These are phyloP conservation scores for Aristolochia contorta DNA, from an alignment of 164 flowering plant species.

Conservation along the genomic window DNA sequence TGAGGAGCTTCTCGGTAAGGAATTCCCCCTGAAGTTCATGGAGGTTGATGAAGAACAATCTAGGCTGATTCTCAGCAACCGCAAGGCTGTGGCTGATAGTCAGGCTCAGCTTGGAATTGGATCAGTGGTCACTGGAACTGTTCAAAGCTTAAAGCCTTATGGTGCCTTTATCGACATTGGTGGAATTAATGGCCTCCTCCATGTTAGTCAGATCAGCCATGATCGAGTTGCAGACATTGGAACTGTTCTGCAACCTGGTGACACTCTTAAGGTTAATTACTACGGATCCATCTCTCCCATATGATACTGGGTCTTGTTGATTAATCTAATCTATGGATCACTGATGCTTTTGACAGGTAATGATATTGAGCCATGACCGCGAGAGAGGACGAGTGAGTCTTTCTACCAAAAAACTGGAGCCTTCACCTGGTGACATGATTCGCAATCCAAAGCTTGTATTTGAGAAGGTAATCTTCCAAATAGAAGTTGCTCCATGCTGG, in stretches of 20 bases:
- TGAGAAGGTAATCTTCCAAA: constrained; percentile 63
- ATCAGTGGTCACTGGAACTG: constrained; percentile 84
- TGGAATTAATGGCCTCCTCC: constrained; percentile 96
- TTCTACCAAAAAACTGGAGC: constrained; percentile 95
- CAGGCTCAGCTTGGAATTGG: constrained; percentile 97
- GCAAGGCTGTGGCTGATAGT: constrained; percentile 96
- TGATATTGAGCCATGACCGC: constrained; percentile 94
- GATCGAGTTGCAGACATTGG: constrained; percentile 92
- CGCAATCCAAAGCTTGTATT: constrained; percentile 93
- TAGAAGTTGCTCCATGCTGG: neutral
- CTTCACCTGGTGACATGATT: constrained; percentile 99
- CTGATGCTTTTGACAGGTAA: constrained; percentile 39
- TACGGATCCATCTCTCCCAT: too few relatives aligned
- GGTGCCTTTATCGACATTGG: constrained; percentile 98
- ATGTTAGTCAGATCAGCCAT: constrained; percentile 97
- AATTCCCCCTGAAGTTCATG: constrained; percentile 84
- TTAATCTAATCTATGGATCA: constrained; percentile 1
- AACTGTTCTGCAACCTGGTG: constrained; percentile 94
- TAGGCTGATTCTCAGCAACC: constrained; percentile 84
- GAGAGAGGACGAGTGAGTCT: constrained; percentile 96
- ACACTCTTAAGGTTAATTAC: constrained; percentile 68
- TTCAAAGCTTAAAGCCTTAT: constrained; percentile 90
- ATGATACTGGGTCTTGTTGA: too few relatives aligned
- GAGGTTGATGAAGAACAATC: constrained; percentile 92
- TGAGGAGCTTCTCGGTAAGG: constrained; percentile 81